A percentile compares a stretch with the other conserved stretches of the same genome.
phyloP scores from a whole-genome alignment of 2,329 filamentous ascomycete species.

The Emmonsia crescens region DNA sequence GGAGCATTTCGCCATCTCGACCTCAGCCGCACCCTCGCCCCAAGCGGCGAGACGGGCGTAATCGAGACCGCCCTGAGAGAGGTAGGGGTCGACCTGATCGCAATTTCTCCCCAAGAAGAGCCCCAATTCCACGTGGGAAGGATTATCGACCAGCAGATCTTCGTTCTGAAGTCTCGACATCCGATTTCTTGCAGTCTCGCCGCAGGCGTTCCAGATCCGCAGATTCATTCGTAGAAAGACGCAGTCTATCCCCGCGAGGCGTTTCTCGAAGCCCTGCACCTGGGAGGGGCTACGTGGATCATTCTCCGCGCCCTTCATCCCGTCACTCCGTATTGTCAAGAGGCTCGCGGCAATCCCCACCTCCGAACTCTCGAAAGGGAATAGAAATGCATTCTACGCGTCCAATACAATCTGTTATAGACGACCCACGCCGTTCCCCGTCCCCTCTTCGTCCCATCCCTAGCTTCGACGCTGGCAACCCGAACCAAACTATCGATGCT shows the following conservation, averaged over 20 bases:
- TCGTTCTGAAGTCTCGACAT: conserved; percentile 14
- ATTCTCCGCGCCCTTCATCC: conserved; percentile 25
- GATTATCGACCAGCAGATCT: conserved; percentile 21
- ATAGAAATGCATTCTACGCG: conserved; percentile 20
- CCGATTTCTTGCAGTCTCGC: conserved; percentile 18
- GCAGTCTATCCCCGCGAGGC: conserved; percentile 18
- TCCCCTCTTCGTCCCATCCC: conserved; percentile 26
- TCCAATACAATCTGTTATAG: conserved; percentile 21
- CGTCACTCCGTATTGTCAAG: conserved; percentile 25
- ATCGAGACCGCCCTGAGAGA: conserved; percentile 27
- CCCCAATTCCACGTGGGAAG: conserved; percentile 23
- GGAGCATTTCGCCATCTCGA: conserved; percentile 29
- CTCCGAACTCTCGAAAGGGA: conserved; percentile 15
- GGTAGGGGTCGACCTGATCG: conserved; percentile 27
- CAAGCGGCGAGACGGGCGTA: conserved; percentile 26
- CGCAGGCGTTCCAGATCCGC: conserved; percentile 26
- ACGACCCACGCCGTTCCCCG: conserved; percentile 21
- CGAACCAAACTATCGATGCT: conserved; percentile 21
- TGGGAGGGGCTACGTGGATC: conserved; percentile 14
- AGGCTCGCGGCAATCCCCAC: conserved; percentile 23
- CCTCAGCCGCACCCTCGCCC: conserved; percentile 20
- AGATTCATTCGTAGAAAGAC: conserved; percentile 17
- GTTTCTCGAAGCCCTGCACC: conserved; percentile 21
- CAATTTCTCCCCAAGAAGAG: conserved; percentile 23
- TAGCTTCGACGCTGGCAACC: conserved; percentile 24